phyloP scores from a whole-genome alignment of 305 asterid species.

The Fraxinus latifolia region DNA sequence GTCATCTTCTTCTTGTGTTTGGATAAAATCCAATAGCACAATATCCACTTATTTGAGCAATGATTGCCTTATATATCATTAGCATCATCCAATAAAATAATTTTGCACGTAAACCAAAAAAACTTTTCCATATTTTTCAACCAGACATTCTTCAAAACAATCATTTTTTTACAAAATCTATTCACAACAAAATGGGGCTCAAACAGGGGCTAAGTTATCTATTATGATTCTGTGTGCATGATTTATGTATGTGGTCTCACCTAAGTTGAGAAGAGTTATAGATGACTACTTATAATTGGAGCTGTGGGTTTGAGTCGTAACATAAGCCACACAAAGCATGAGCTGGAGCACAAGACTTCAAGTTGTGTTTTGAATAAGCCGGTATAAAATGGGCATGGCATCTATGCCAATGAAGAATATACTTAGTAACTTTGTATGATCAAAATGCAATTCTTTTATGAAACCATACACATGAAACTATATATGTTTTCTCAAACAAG shows the following conservation, averaged over 20 bases:
- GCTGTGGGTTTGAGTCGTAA: not conserved
- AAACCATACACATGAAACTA: not conserved
- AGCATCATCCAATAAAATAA: not conserved
- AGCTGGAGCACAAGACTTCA: not conserved
- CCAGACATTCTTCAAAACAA: not conserved
- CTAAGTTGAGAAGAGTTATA: not conserved
- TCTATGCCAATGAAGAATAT: not conserved
- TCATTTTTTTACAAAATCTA: not conserved
- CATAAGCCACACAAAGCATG: not conserved
- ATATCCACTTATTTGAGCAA: not conserved
- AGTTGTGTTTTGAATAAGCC: not conserved
- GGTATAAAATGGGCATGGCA: not conserved
- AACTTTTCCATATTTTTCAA: too few species aligned
- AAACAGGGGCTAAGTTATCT: not conserved
- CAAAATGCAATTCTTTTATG: not conserved
- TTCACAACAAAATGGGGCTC: not conserved
- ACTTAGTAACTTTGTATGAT: not conserved
- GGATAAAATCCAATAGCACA: not conserved
- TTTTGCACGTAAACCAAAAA: not conserved
- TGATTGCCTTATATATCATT: not conserved
- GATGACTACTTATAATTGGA: not conserved
- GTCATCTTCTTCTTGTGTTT: not conserved
- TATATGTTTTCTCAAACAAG: not conserved
- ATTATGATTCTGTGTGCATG: not conserved
- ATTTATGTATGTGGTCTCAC: not conserved